These are phyloP conservation scores for Serendipita sp. DNA, from an alignment of 768 basidiomycete genomes.

Conservation along the genomic window DNA sequence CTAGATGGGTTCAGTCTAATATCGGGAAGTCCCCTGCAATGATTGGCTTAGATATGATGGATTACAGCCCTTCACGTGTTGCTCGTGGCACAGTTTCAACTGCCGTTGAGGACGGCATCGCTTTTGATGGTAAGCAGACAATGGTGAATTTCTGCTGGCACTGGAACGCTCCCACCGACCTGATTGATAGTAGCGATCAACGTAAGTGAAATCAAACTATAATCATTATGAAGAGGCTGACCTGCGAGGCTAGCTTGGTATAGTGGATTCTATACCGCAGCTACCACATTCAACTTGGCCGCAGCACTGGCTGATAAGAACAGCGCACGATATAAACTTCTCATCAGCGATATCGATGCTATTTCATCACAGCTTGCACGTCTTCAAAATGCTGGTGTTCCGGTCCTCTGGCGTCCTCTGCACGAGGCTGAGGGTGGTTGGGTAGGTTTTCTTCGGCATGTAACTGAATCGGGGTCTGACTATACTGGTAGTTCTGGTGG, in stretches of 20 bases:
- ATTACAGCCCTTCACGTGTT: slow-evolving; percentile 8
- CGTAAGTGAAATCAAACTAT: background rate
- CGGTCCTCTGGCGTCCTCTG: slow-evolving; percentile 8
- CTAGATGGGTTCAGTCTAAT: slow-evolving; percentile 5
- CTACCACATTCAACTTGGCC: slow-evolving; percentile 7
- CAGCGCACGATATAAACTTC: slow-evolving; percentile 6
- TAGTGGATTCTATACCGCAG: slow-evolving; percentile 6
- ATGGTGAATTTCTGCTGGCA: slow-evolving; percentile 9
- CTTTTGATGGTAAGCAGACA: slow-evolving; percentile 2
- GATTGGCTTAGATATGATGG: slow-evolving; percentile 9
- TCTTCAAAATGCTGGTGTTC: slow-evolving; percentile 6
- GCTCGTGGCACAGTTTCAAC: background rate
- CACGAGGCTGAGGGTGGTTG: slow-evolving; percentile 8
- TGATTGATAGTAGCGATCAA: background rate
- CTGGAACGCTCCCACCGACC: slow-evolving; percentile 8
- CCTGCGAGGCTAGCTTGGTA: background rate
- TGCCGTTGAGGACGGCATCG: slow-evolving; percentile 7
- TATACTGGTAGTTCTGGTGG: slow-evolving; percentile 8
- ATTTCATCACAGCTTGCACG: slow-evolving; percentile 9
- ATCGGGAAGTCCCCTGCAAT: slow-evolving; percentile 9
- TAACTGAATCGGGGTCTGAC: background rate
- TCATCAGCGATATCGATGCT: slow-evolving; percentile 9
- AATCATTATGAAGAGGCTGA: too few species aligned
- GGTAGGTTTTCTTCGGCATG: background rate
- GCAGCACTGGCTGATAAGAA: slow-evolving; percentile 6